Evolutionary conservation across 2,329 filamentous ascomycete species (phyloP), one percentile per base, ranked within the genome.

Genomic region (Paecilomyces formosus): DNA sequence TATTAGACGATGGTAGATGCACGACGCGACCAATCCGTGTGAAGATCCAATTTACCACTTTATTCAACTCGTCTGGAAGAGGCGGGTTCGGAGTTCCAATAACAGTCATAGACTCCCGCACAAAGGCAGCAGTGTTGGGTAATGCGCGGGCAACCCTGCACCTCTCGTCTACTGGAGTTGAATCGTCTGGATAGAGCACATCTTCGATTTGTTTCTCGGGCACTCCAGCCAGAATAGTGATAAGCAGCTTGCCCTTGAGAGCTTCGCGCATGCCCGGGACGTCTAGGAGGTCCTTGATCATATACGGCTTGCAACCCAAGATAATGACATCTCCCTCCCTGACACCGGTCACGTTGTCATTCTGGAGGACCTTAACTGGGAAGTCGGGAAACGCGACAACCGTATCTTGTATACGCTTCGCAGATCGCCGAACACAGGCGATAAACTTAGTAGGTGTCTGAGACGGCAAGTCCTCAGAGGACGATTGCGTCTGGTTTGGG

Each of bases 101-200:
- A 57, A 94, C 85, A 3, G 88, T 93, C 89, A 94, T 94, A 65
- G 84, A 87, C 74, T 95, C 87, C 53, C 89, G 79, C 59, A 95
- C 88, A 54, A 89, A 81, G 26, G 87, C 86, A 11, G 90, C 90
- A 0, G 89, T 92, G 77, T 95, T 95, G 65, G 90, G 90, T 84
- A 95, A 91, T 57, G 88, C 90, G 31, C 90, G 82, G 3, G 95
- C 86, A 52, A 94, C 81, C 50, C 83, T 68, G 60, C 72, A 76
- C 64, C 71, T 51, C 56, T 74, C 64, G 33, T 64, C 60, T 21
- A 61, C 55, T 7, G 55, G 62, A 53, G 57, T 55, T 79, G 73
- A 72, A 64, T 77, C 74, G 61, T 79, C 76, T 26, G 81, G 81
- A 66, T 89, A 86, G 12, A 93, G 74, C 31, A 84, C 81, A 15